Conservation (phyloP, 1,139 yeast species). For the Insectozyma bohioensis region DNA sequence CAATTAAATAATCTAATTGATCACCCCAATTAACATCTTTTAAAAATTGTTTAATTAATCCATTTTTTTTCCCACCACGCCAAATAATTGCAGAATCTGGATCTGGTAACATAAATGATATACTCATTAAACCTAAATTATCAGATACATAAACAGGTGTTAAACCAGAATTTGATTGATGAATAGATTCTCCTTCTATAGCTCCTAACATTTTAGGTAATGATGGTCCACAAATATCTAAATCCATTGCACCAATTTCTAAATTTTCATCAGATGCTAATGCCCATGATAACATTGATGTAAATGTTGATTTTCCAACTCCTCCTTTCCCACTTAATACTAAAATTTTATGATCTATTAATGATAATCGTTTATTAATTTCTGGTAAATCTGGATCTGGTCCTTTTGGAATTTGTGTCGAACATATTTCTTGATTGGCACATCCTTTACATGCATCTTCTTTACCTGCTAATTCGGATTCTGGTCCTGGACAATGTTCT, state of each 20-base stretch:
- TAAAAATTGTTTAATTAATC: conserved; percentile 87
- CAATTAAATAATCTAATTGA: conserved; percentile 75
- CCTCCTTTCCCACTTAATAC: conserved; percentile 98
- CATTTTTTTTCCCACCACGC: conserved; percentile 95
- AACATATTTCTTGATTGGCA: conserved; percentile 89
- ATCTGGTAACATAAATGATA: conserved; percentile 92
- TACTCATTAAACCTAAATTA: conserved; percentile 92
- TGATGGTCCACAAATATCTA: conserved; percentile 98
- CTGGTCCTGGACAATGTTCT: conserved; percentile 98
- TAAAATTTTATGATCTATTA: conserved; percentile 77
- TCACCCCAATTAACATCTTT: conserved; percentile 97
- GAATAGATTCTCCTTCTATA: conserved; percentile 72
- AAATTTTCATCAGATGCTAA: conserved; percentile 82
- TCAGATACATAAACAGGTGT: conserved; percentile 96
- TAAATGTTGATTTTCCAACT: conserved; percentile 95
- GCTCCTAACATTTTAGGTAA: conserved; percentile 95
- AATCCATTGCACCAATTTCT: conserved; percentile 95
- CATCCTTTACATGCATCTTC: conserved; percentile 95
- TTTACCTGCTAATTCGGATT: conserved; percentile 88
- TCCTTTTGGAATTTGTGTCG: conserved; percentile 79
- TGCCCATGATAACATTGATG: conserved; percentile 95
- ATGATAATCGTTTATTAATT: conserved; percentile 66
- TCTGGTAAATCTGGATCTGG: conserved; percentile 92
- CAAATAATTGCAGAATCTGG: conserved; percentile 93
- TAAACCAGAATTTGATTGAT: conserved; percentile 92